Conservation (phyloP, 2,329 filamentous ascomycete genomes). For the Scleromitrula shiraiana region DNA sequence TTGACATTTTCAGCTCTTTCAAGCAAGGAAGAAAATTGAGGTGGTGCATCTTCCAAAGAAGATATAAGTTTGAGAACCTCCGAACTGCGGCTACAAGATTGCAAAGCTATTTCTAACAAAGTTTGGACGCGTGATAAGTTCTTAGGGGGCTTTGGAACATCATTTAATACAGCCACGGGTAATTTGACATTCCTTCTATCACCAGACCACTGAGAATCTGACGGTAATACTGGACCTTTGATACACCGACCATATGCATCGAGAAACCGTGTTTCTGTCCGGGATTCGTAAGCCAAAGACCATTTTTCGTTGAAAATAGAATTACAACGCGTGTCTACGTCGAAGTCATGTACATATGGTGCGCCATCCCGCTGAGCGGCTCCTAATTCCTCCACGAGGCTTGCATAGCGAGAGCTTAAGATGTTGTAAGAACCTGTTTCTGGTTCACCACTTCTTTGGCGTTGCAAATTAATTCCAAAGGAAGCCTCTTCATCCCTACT, state of each 20-base stretch:
- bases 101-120: conserved; percentile 26
- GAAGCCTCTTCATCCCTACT: neutral
- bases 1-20: conserved; percentile 32
- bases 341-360: no score
- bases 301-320: neutral
- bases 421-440: neutral
- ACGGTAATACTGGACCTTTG: conserved; percentile 24
- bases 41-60: conserved; percentile 18
- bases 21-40: conserved; percentile 19
- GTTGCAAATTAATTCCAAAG: neutral
- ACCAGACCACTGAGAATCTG: conserved; percentile 1
- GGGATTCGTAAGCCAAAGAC: conserved; percentile 18
- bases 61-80: conserved; percentile 21
- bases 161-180: conserved; percentile 14
- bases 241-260: conserved; percentile 21
- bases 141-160: conserved; percentile 18
- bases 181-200: conserved; percentile 4
- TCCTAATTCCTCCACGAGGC: no score
- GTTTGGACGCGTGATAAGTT: conserved; percentile 24
- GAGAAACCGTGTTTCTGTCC: conserved; percentile 26
- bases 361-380: no score
- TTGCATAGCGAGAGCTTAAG: no score
- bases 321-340: no score
- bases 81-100: conserved; percentile 18
- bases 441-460: neutral